A percentile compares a stretch with the other conserved stretches of the same genome.
phyloP scores from a whole-genome alignment of 345 rosid genomes.

The Pistacia vera region DNA sequence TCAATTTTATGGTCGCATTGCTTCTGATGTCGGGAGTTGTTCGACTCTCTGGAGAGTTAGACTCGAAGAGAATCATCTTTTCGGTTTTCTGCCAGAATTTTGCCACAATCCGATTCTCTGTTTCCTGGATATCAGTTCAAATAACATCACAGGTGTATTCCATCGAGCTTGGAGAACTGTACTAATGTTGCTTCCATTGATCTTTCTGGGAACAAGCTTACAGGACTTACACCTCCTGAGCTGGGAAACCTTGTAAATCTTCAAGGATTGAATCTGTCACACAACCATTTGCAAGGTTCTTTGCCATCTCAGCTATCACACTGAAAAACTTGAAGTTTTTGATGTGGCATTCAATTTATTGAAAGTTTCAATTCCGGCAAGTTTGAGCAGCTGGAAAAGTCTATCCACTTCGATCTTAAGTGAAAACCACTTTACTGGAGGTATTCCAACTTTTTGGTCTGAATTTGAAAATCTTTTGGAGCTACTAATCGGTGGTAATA shows the following conservation, averaged over 20 bases:
- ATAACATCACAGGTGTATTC: constrained; percentile 62
- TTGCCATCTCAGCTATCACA: constrained; percentile 62
- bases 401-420: constrained; percentile 56
- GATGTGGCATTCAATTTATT: constrained; percentile 68
- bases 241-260: constrained; percentile 57
- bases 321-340: constrained; percentile 46
- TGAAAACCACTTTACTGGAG: constrained; percentile 60
- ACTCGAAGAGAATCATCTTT: constrained; percentile 50
- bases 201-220: constrained; percentile 62
- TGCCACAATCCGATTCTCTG: constrained; percentile 41
- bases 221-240: constrained; percentile 55
- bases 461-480: constrained; percentile 51
- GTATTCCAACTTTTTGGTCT: constrained; percentile 58
- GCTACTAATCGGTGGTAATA: constrained; percentile 65
- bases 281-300: constrained; percentile 58
- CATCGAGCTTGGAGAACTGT: constrained; percentile 56
- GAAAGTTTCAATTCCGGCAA: constrained; percentile 56
- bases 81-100: constrained; percentile 66
- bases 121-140: constrained; percentile 54
- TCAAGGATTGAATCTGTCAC: constrained; percentile 52
- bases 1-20: constrained; percentile 61
- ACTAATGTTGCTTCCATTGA: constrained; percentile 47
- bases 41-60: constrained; percentile 60
- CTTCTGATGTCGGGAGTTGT: constrained; percentile 57
- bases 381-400: constrained; percentile 50